Base-by-base conservation (phyloP, 352 stramenopile species). In the Globisporangium orthogonon region DNA sequence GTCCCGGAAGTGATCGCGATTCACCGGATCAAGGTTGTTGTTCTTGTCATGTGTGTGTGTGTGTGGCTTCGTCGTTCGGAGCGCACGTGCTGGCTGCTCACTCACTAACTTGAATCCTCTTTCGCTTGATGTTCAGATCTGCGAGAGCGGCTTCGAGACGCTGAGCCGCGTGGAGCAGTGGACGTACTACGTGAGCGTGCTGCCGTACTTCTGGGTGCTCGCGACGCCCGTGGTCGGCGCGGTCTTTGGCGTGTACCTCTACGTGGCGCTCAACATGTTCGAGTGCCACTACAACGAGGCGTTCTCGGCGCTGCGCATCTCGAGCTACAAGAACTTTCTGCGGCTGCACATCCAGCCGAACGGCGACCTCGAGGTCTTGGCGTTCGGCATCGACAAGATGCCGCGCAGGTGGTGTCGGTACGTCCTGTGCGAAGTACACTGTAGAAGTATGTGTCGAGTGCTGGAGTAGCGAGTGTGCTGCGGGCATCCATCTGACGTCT, bases 311-410 rank as follows among this genome's bases (percentile, higher is more conserved):
- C 70, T 96, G 52, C 85, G 84, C 37, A 91, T 94, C 50, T 77
- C 83, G 23, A 94, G 85, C 60, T 96, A 91, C 80, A 96, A 96
- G 67, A 93, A 92, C 66, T 93, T 96, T 50, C 51, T 94, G 55
- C 83, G 86, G 2, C 66, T 96, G 11, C 85, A 89, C 57, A 81
- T 95, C 50, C 70, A 82, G 56, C 70, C 73, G 40, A 70, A 87
- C 30, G 85, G 85, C 39, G 79, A 91, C 51, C 68, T 95, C 15
- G 79, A 95, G 57, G 60, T 93, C 28, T 92, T 93, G 60, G 79
- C 75, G 0, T 80, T 96, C 33, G 87, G 85, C 29, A 80, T 96
- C n/a, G 87, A 96, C 69, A 94, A 94, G 67, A 93, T 96, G 80
- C 87, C 85, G 15, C 78, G 70, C 40, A 86, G 87, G 39, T 96